Percentiles rank a stretch among this genome's conserved stretches.
These are phyloP conservation scores for Antitrichia curtipendula DNA, from an alignment of 225 moss, liverwort and hornwort genomes.

Conservation along the genomic window DNA sequence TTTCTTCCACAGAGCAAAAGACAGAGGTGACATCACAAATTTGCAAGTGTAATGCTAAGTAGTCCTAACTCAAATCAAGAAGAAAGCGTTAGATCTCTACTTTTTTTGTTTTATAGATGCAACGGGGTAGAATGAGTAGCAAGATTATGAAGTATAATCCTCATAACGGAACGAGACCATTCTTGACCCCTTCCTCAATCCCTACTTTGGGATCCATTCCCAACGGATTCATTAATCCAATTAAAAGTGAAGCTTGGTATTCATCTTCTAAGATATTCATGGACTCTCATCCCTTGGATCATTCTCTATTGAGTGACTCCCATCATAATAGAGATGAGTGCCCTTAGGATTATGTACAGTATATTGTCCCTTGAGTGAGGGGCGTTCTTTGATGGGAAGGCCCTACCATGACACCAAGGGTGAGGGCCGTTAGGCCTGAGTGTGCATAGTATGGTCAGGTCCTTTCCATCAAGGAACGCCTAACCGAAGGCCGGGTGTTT, in stretches of 20 bases:
- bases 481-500: no score
- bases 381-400: no score
- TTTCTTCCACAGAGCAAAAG: neutral
- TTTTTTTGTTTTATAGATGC: neutral
- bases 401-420: no score
- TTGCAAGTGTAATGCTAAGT: neutral
- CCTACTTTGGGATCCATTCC: neutral
- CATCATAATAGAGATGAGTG: no score
- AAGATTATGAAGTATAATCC: neutral
- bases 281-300: neutral
- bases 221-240: neutral
- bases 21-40: neutral
- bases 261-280: neutral
- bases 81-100: neutral
- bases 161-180: neutral
- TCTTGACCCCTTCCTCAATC: fast-evolving
- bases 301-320: no score
- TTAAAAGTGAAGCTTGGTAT: neutral
- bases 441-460: no score
- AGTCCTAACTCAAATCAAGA: neutral
- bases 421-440: no score
- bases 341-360: no score
- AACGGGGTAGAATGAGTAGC: neutral
- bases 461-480: no score
- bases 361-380: no score